Conservation (phyloP, 2,329 filamentous ascomycete genomes). For the Amesomyces nigricolor region DNA sequence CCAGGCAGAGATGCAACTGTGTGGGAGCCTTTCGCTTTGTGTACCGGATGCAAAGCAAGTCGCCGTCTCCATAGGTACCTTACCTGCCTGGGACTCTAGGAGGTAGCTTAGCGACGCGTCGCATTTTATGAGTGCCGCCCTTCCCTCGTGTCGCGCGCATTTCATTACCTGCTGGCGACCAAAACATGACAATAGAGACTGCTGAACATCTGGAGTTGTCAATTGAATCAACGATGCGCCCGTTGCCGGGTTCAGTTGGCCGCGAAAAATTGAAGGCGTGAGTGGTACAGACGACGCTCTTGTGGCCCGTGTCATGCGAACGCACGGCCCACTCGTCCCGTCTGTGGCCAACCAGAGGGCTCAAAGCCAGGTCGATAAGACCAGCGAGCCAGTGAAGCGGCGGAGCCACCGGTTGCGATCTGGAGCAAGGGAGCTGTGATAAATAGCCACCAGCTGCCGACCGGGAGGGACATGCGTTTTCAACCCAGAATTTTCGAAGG, state of each 20-base stretch:
- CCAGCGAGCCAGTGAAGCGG: constrained; percentile 28
- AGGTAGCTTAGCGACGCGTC: background rate
- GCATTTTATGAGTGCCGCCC: constrained; percentile 8
- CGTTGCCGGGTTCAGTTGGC: background rate
- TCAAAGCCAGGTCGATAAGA: constrained; percentile 25
- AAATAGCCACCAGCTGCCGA: constrained; percentile 35
- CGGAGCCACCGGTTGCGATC: constrained; percentile 20
- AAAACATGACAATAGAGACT: no score
- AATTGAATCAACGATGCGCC: background rate
- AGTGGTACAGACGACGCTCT: constrained; percentile 19
- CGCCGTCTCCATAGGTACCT: background rate
- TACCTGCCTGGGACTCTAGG: no score
- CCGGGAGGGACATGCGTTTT: constrained; percentile 32
- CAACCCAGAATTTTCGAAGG: constrained; percentile 27
- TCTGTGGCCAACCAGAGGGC: constrained; percentile 23
- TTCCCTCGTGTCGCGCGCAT: background rate
- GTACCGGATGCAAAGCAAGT: background rate
- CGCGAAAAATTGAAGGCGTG: constrained; percentile 8
- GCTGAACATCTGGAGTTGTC: no score
- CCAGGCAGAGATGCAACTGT: background rate
- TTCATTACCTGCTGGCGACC: no score
- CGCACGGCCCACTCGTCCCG: constrained; percentile 23
- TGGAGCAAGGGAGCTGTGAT: constrained; percentile 29
- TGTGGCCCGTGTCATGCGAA: constrained; percentile 21
- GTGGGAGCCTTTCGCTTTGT: constrained; percentile 4